phyloP scores from a whole-genome alignment of 139 green algal species.

The Parachlorella kessleri region DNA sequence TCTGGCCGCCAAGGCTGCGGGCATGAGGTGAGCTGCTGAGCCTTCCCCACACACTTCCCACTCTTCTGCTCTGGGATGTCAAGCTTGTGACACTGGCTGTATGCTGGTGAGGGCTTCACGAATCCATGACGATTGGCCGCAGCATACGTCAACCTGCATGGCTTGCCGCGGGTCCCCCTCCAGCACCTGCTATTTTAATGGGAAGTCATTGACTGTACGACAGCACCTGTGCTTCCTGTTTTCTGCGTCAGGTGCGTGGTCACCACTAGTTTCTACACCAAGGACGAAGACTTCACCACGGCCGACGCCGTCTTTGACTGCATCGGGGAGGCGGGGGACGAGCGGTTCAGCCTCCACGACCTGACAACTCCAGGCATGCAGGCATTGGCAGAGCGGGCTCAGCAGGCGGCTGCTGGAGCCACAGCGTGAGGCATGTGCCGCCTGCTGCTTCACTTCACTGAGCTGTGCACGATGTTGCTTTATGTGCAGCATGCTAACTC shows the following conservation, averaged over 20 bases:
- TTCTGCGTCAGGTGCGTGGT: constrained; percentile 58
- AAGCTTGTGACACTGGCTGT: too few species aligned
- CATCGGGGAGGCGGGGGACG: constrained; percentile 79
- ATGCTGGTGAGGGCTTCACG: too few species aligned
- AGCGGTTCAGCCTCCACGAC: constrained; percentile 76
- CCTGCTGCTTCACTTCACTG: background rate
- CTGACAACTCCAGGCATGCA: constrained; percentile 55
- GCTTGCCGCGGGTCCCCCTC: too few species aligned
- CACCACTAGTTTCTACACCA: constrained; percentile 74
- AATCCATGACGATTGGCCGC: too few species aligned
- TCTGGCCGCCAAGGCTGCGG: constrained; percentile 88
- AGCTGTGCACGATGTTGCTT: background rate
- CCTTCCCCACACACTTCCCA: too few species aligned
- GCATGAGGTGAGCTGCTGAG: constrained; percentile 85
- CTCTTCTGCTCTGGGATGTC: too few species aligned
- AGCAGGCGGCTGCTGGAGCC: background rate
- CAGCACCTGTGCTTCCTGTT: background rate
- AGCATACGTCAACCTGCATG: too few species aligned
- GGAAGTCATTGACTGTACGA: background rate
- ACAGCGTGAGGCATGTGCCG: background rate
- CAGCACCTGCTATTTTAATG: too few species aligned
- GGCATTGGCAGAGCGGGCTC: background rate
- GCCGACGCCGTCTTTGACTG: constrained; percentile 81
- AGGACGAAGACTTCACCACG: constrained; percentile 61
- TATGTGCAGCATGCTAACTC: background rate